phyloP scores from a whole-genome alignment of 305 asterid genomes.

The Fraxinus baroniana region DNA sequence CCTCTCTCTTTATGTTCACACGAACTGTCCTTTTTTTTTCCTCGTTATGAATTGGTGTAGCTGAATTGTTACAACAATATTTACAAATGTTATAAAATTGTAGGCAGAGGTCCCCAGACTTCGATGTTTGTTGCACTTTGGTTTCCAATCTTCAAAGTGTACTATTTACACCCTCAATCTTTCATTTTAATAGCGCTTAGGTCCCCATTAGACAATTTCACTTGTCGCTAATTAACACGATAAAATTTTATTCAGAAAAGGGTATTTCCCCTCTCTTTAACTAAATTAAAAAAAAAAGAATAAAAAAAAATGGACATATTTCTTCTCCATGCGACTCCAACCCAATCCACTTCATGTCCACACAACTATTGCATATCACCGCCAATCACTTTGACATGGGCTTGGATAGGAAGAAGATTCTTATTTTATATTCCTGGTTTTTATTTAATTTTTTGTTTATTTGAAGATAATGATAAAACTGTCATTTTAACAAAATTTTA shows the following conservation, averaged over 20 bases:
- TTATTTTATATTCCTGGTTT: background rate
- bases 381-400: background rate
- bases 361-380: background rate
- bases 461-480: background rate
- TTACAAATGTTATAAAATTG: background rate
- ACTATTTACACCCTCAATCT: background rate
- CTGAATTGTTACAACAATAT: background rate
- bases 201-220: background rate
- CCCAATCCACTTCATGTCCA: background rate
- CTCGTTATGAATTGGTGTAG: background rate
- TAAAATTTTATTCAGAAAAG: background rate
- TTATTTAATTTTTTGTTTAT: background rate
- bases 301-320: background rate
- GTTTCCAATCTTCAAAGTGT: background rate
- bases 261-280: background rate
- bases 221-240: background rate
- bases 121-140: background rate
- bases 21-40: background rate
- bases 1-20: background rate
- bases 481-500: background rate
- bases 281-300: background rate
- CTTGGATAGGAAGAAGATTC: background rate
- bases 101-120: background rate
- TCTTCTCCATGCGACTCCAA: background rate
- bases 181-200: background rate